These are phyloP conservation scores for Aureobasidium sp. DNA, from an alignment of 2,329 filamentous ascomycete genomes.

Conservation along the genomic window DNA sequence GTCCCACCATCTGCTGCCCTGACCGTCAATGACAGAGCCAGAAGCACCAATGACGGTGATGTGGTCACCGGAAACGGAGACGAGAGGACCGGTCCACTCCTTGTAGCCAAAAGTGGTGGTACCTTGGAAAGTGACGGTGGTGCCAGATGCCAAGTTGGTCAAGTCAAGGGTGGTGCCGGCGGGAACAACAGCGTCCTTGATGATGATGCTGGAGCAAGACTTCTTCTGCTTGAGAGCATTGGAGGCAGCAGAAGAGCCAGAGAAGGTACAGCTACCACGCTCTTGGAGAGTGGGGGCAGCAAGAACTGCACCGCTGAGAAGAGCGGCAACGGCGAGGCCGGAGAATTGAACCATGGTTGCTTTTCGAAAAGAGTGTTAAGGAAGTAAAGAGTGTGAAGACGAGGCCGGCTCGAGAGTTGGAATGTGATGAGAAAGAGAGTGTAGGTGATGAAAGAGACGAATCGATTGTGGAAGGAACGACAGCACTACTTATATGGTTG, in stretches of 20 bases:
- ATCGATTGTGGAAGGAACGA: neutral
- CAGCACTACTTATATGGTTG: neutral
- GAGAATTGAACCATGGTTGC: slow-evolving; percentile 15
- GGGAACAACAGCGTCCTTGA: slow-evolving; percentile 31
- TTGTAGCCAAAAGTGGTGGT: slow-evolving; percentile 58
- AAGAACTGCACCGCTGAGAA: slow-evolving; percentile 11
- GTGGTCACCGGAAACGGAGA: slow-evolving; percentile 50
- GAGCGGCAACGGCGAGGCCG: neutral
- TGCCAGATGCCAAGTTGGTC: slow-evolving; percentile 26
- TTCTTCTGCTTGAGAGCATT: slow-evolving; percentile 15
- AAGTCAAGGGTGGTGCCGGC: slow-evolving; percentile 32
- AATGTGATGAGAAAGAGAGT: slow-evolving; percentile 4
- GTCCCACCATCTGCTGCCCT: slow-evolving; percentile 55
- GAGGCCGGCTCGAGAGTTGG: slow-evolving; percentile 9
- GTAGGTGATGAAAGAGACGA: neutral
- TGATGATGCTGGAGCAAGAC: slow-evolving; percentile 31
- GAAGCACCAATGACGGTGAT: slow-evolving; percentile 46
- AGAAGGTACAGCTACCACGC: slow-evolving; percentile 16
- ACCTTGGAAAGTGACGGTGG: slow-evolving; percentile 52
- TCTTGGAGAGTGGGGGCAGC: slow-evolving; percentile 13
- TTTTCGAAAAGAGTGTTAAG: neutral
- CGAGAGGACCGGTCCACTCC: slow-evolving; percentile 57
- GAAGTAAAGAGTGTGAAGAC: slow-evolving; percentile 1
- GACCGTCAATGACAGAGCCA: slow-evolving; percentile 48
- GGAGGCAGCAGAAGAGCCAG: slow-evolving; percentile 12